phyloP scores from a whole-genome alignment of 164 flowering plant species.

The Chloranthus sessilifolius region DNA sequence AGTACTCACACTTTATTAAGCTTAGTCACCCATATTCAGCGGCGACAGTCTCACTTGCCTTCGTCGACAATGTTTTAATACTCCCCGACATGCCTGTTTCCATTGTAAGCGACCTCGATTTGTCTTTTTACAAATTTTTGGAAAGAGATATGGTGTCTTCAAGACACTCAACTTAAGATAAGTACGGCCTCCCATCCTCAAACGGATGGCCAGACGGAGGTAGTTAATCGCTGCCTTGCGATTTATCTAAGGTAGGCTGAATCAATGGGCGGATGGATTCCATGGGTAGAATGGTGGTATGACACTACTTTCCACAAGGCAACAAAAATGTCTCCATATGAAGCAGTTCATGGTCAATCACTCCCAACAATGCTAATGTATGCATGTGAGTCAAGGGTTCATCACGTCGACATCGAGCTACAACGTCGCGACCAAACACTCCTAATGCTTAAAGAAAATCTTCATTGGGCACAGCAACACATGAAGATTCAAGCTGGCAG shows the following conservation, averaged over 20 bases:
- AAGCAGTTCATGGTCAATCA: conserved; percentile 4
- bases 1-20: not conserved
- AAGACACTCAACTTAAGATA: not conserved
- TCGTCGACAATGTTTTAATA: not conserved
- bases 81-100: not conserved
- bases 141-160: not conserved
- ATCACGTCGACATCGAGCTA: conserved; percentile 6
- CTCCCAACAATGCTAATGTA: conserved; percentile 3
- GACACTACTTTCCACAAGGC: conserved; percentile 1
- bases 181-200: conserved; percentile 5
- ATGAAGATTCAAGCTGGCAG: conserved; percentile 9
- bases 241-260: conserved; percentile 2
- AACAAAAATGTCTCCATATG: conserved; percentile 7
- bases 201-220: conserved; percentile 4
- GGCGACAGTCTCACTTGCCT: not conserved
- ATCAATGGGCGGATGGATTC: not conserved
- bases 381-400: not conserved
- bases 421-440: not conserved
- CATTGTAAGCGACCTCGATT: not conserved
- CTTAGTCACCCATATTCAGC: not conserved
- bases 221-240: conserved; percentile 3
- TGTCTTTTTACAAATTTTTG: not conserved
- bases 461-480: not conserved
- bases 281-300: conserved; percentile 4
- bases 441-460: not conserved